Base-by-base conservation (phyloP, 1,139 yeast genomes). In the Pichia inconspicua region DNA sequence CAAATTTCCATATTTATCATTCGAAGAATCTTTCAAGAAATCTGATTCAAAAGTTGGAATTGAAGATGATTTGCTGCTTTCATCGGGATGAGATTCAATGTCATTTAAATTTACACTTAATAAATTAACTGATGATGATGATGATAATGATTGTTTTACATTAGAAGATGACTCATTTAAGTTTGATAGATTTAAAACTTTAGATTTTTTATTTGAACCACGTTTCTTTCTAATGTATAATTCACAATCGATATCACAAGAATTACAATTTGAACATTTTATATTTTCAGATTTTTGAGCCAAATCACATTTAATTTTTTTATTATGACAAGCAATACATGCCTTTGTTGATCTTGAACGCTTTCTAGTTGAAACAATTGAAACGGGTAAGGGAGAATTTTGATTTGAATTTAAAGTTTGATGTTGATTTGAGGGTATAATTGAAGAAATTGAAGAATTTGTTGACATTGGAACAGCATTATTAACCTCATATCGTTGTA, bases 181-280 rank as follows among this genome's bases (percentile, higher is more conserved):
- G 11, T 27, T 27, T 5, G 30, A 27, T 27, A 27, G 6, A 27
- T 30, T 30, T 3, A 34, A 34, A 34, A 34, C 8, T 31, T 40
- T 40, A 8, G 36, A 5, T 14, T 36, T 48, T 25, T 42, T 44
- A 27, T 54, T 53, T 12, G 51, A 42, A 41, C 50, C 52, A 36
- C 63, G 48, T 28, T 57, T 59, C 42, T 59, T 61, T 66, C 63
- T 70, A 45, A 73, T 76, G 5, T 80, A 79, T 40, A 77, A 61
- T 11, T 67, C 64, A 65, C 82, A 77, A 31, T 74, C 77, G 57
- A 76, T 71, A 2, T 78, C 77, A 56, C 75, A 73, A 8, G 78
- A 71, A 46, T 71, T 68, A 60, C 82, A 77, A 56, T 77, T 77
- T 34, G 80, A 73, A 55, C 82, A 77, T 5, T 79, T 77, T 34